Base-by-base conservation (phyloP, 768 basidiomycete genomes). In the Rhizopogon vinicolor region DNA sequence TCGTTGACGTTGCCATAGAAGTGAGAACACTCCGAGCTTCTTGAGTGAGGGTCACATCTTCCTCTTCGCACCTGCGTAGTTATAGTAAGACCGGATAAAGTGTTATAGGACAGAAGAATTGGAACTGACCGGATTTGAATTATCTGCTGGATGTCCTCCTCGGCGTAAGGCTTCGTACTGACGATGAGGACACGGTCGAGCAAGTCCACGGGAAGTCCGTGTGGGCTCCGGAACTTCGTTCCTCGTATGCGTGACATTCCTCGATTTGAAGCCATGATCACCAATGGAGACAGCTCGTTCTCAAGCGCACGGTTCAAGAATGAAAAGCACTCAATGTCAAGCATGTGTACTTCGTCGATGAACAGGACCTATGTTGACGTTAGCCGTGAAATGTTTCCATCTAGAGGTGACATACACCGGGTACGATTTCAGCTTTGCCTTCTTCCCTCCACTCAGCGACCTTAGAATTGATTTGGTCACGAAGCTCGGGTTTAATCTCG, bases 341-440 rank as follows among this genome's bases (percentile, higher is more conserved):
- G 86, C 96, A 99, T 99, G 78, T 98, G 96, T 12, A 98, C 96
- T 74, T 98, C 96, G 72, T 98, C 96, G 63, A 98, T 97, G 77
- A 98, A 98, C 12, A 97, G 78, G n/a, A 97, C 92, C 92, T 95
- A 63, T 12, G 41, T 18, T 16, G 22, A 3, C 25, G 18, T 35
- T 18, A 14, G 48, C 54, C 31, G 7, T 16, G 8, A 25, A 25
- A 3, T 2, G 0, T 16, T 54, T n/a, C 52, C 33, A 33, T 40
- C 12, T 10, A 46, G 18, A 28, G 19, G 33, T 57, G 41, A 81
- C 84, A 49, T 66, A 96, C 96, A 3, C 96, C 96, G 39, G 96
- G 96, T 3, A 98, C 89, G 55, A 98, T 93, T 68, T 94, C 93
- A 1, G 96, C 96, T 72, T 98, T 99, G 58, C 96, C 95, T 74